A percentile compares a stretch with the other conserved stretches of the same genome.
These are phyloP conservation scores for Sporothrix mexicana DNA, from an alignment of 2,329 filamentous ascomycete genomes.

Conservation along the genomic window DNA sequence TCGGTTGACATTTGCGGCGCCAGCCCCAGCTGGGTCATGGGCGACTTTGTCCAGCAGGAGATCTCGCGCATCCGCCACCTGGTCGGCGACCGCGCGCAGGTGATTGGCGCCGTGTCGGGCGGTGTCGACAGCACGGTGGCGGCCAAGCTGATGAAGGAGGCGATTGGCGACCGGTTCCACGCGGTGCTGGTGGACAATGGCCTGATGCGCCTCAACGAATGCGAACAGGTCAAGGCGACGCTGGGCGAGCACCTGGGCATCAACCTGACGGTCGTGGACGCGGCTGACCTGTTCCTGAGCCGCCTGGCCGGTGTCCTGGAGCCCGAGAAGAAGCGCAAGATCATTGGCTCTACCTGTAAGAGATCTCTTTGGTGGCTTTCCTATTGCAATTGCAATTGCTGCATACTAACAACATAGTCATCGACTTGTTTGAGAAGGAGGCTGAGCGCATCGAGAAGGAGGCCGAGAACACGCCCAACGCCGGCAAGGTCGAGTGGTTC, in stretches of 20 bases:
- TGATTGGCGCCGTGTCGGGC: slow-evolving; percentile 63
- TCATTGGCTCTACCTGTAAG: slow-evolving; percentile 73
- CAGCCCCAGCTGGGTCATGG: slow-evolving; percentile 81
- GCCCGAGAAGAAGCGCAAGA: slow-evolving; percentile 75
- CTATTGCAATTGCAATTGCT: neutral
- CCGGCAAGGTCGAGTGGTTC: slow-evolving; percentile 83
- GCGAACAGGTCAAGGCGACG: slow-evolving; percentile 78
- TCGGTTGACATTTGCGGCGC: slow-evolving; percentile 81
- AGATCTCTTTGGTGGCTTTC: slow-evolving; percentile 35
- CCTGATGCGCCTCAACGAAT: slow-evolving; percentile 79
- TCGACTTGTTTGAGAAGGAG: slow-evolving; percentile 77
- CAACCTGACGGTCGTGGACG: slow-evolving; percentile 88
- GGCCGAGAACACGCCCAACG: slow-evolving; percentile 68
- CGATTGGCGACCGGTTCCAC: slow-evolving; percentile 79
- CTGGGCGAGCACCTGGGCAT: slow-evolving; percentile 82
- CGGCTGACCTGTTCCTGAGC: slow-evolving; percentile 74
- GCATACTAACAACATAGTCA: slow-evolving; percentile 37
- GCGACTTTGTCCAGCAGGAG: slow-evolving; percentile 79
- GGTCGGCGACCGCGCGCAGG: slow-evolving; percentile 81
- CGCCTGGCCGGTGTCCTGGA: slow-evolving; percentile 75
- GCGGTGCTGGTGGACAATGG: slow-evolving; percentile 79
- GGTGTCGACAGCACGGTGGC: slow-evolving; percentile 91
- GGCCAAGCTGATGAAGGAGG: slow-evolving; percentile 74
- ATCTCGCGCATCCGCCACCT: slow-evolving; percentile 79
- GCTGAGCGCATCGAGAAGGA: slow-evolving; percentile 70